Conservation (phyloP, 805 yeast species). For the Kodamaea sagamina region DNA sequence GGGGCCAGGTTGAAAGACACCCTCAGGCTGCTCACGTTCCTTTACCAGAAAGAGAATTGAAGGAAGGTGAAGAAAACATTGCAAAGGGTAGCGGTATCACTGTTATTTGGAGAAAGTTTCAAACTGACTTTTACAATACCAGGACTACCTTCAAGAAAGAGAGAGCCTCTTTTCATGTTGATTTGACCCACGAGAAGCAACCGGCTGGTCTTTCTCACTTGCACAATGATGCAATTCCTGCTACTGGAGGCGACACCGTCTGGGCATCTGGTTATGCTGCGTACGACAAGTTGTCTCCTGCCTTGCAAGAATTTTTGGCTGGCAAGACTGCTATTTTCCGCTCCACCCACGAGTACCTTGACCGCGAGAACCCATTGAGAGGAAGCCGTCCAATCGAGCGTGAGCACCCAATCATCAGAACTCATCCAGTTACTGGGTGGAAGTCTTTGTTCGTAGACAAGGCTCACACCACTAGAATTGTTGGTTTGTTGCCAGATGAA, state of each 20-base stretch:
- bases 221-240: slow-evolving; percentile 52
- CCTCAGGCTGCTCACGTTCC: slow-evolving; percentile 34
- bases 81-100: slow-evolving; percentile 11
- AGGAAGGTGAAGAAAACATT: not conserved
- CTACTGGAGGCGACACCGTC: slow-evolving; percentile 54
- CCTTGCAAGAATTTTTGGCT: slow-evolving; percentile 46
- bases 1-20: slow-evolving; percentile 47
- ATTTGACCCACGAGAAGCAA: slow-evolving; percentile 27
- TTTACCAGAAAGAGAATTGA: too few species aligned
- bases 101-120: slow-evolving; percentile 13
- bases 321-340: slow-evolving; percentile 45
- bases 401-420: slow-evolving; percentile 61
- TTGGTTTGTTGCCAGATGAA: slow-evolving; percentile 54
- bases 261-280: slow-evolving; percentile 53
- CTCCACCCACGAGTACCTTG: slow-evolving; percentile 44
- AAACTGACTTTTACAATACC: slow-evolving; percentile 4
- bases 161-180: slow-evolving; percentile 47
- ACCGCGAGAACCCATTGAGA: slow-evolving; percentile 47
- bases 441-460: slow-evolving; percentile 39
- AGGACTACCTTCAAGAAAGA: slow-evolving; percentile 4
- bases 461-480: slow-evolving; percentile 51
- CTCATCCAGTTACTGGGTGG: slow-evolving; percentile 62
- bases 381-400: slow-evolving; percentile 52
- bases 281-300: slow-evolving; percentile 34
- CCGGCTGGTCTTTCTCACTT: slow-evolving; percentile 60